Evolutionary conservation across 164 flowering plant genomes (phyloP).

Genomic region (Chimonanthus praecox): DNA sequence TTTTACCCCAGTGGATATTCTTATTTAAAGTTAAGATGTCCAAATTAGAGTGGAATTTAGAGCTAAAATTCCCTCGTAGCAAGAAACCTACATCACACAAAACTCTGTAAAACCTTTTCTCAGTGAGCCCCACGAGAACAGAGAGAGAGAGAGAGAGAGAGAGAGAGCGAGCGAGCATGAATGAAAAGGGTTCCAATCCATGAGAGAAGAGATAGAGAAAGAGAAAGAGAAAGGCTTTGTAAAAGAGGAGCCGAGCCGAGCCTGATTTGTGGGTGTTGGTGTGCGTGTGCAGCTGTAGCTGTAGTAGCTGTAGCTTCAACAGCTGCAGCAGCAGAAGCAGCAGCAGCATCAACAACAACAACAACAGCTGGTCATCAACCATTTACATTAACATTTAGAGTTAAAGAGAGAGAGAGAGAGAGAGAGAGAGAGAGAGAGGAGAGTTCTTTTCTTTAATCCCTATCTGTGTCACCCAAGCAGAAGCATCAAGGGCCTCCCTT

Average conservation of each 20-base stretch:
- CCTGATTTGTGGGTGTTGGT: neutral
- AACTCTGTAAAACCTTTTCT: no score
- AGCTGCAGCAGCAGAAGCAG: neutral
- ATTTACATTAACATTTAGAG: no score
- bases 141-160: neutral
- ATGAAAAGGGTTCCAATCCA: neutral
- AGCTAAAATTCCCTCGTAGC: neutral
- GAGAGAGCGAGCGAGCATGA: neutral
- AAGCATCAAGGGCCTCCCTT: neutral
- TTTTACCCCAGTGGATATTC: neutral
- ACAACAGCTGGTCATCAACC: no score
- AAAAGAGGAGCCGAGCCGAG: neutral
- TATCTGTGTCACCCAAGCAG: slow-evolving; percentile 11
- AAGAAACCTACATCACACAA: neutral
- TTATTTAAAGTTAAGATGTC: neutral
- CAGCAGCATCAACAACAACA: neutral
- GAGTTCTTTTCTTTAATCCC: neutral
- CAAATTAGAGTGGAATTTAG: neutral
- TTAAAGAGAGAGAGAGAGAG: neutral
- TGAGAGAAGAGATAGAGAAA: no score
- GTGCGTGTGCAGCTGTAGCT: neutral
- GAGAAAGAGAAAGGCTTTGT: no score
- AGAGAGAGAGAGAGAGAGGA: neutral
- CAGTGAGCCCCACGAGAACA: neutral
- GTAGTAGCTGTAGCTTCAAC: neutral